These are phyloP conservation scores for Theileria luwenshuni DNA, from an alignment of 169 alveolate genomes.

Conservation along the genomic window DNA sequence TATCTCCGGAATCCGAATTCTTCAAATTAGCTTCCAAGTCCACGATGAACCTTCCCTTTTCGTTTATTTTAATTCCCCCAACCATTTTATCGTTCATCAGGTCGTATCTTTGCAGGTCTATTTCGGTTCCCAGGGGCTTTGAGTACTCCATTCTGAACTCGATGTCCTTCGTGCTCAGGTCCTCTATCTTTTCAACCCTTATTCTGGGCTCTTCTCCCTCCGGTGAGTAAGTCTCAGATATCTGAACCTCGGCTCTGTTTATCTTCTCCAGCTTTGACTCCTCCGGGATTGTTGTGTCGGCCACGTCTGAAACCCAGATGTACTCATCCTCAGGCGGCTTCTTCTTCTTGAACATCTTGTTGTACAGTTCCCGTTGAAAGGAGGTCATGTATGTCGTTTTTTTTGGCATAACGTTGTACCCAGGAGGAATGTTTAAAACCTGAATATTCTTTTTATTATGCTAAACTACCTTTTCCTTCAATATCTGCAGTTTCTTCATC, in stretches of 20 bases:
- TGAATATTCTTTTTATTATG: neutral
- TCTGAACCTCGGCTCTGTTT: constrained; percentile 20
- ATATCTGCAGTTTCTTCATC: constrained; percentile 22
- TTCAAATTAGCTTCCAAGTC: constrained; percentile 47
- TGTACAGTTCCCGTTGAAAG: constrained; percentile 55
- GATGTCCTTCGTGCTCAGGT: constrained; percentile 20
- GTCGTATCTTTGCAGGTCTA: constrained; percentile 43
- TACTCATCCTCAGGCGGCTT: constrained; percentile 28
- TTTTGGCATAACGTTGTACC: constrained; percentile 28
- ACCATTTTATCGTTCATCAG: constrained; percentile 31
- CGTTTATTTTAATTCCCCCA: constrained; percentile 53
- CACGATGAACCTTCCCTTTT: constrained; percentile 49
- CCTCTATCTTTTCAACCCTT: constrained; percentile 21
- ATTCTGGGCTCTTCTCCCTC: neutral
- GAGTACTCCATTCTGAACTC: constrained; percentile 61
- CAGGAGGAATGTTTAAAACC: constrained; percentile 54
- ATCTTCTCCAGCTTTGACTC: constrained; percentile 12
- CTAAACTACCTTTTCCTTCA: constrained; percentile 51
- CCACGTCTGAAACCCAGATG: constrained; percentile 53
- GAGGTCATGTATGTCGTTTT: constrained; percentile 44
- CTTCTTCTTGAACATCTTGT: constrained; percentile 33
- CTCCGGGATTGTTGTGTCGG: constrained; percentile 46
- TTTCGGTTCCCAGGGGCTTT: constrained; percentile 51
- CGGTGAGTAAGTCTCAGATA: neutral
- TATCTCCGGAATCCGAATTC: neutral